Conservation (phyloP, 2,329 filamentous ascomycete genomes). For the Neofusicoccum laricinum region DNA sequence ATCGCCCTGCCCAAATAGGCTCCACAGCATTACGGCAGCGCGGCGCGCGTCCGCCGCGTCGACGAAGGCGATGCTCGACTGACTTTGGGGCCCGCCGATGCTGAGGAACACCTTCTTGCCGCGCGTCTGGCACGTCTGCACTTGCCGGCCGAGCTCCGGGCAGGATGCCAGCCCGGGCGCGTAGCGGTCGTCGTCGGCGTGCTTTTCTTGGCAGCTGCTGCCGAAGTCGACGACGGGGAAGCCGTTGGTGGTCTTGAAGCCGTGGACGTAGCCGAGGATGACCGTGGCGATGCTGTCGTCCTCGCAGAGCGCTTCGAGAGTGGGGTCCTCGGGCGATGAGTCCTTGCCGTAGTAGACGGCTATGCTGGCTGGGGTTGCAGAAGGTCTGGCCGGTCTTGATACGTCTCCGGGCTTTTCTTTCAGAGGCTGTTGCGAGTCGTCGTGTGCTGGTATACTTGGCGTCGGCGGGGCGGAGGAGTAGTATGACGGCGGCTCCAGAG, state of each 20-base stretch:
- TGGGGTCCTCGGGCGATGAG: neutral
- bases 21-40: constrained; percentile 14
- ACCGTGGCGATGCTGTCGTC: neutral
- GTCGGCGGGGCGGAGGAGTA: neutral
- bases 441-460: neutral
- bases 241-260: constrained; percentile 7
- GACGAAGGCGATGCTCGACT: neutral
- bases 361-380: neutral
- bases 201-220: neutral
- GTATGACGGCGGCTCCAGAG: neutral
- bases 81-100: neutral
- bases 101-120: constrained; percentile 16
- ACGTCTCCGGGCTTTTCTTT: neutral
- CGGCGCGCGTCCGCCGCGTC: constrained; percentile 6
- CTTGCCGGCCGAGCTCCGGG: constrained; percentile 4
- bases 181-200: neutral
- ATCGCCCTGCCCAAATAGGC: constrained; percentile 13
- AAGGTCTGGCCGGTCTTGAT: neutral
- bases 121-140: neutral
- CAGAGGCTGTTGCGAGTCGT: neutral
- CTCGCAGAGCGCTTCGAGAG: neutral
- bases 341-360: neutral
- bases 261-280: constrained; percentile 5
- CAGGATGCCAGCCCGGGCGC: constrained; percentile 10
- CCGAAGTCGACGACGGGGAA: constrained; percentile 14